Base-by-base conservation (phyloP, 805 yeast genomes). In the Wickerhamiella alocasiicola region DNA sequence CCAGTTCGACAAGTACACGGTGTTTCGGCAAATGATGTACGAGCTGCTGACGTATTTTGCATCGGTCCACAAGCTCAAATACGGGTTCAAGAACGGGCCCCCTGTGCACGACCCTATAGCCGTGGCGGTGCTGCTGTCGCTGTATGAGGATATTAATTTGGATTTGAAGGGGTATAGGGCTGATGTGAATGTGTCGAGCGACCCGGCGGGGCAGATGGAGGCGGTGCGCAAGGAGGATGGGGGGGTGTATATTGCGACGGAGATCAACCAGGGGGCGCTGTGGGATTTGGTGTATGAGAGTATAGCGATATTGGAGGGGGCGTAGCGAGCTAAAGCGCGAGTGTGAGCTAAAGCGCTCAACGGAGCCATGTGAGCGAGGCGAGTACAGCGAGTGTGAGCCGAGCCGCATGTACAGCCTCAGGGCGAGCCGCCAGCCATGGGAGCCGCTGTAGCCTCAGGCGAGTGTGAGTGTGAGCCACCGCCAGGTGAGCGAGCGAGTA, bases 41-140 rank as follows among this genome's bases (percentile, higher is more conserved):
- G 78, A 76, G 43, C 58, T 77, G 38, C 63, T 76, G 49, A 60
- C 64, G 9, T 72, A 64, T 45, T 75, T 74, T 53, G 66, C 70
- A 9, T 60, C 61, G 18, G 49, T 72, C 7, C 68, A 70, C 52
- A 61, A 61, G 29, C 60, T 61, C 19, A 51, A 56, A 30, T 67
- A 65, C 46, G 67, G 68, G 3, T 63, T 71, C 55, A 45, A 46
- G 19, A 45, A 54, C 4, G 88, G 91, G 0, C 85, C 91, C 4
- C 83, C 85, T 1, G 66, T 81, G 1, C 94, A 83, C 57, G 94
- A 82, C 56, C 88, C 91, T 1, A 62, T 81, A 39, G 81, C 93
- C 1, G 62, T 80, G 9, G 71, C 70, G 39, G 74, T 74, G 0
- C 51, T 81, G 27, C 56, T 81, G 39, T 71, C 72, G 16, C 55